These are phyloP conservation scores for Trifolium dubium DNA, from an alignment of 306 rosid genomes.

Conservation along the genomic window DNA sequence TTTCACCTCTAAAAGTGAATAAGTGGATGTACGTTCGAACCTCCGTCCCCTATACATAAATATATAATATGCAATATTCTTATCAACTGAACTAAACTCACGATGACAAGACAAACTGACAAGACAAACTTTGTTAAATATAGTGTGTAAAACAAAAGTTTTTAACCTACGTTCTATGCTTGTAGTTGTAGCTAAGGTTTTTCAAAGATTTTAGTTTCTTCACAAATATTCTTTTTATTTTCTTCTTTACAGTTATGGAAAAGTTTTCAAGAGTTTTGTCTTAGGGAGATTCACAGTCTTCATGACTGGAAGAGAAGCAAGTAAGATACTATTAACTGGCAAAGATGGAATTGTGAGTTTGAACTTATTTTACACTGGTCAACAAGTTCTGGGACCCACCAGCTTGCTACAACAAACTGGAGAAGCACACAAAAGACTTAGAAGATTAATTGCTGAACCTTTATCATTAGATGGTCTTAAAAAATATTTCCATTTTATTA, in stretches of 20 bases:
- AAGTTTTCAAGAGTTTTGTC: constrained; percentile 79
- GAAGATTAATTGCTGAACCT: constrained; percentile 81
- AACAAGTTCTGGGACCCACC: constrained; percentile 80
- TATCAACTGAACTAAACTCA: no score
- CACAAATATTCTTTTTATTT: background rate
- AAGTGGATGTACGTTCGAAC: no score
- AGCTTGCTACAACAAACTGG: constrained; percentile 84
- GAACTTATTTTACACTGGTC: constrained; percentile 77
- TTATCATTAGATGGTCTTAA: constrained; percentile 75
- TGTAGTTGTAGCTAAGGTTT: background rate
- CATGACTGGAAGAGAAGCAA: constrained; percentile 90
- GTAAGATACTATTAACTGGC: constrained; percentile 75
- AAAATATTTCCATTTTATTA: constrained; percentile 76
- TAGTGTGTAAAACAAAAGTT: no score
- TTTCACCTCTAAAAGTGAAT: no score
- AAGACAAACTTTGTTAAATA: no score
- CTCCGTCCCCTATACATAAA: no score
- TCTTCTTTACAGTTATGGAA: constrained; percentile 64
- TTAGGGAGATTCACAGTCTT: constrained; percentile 77
- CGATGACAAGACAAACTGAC: no score
- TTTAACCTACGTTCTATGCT: no score
- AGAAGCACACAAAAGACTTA: constrained; percentile 76
- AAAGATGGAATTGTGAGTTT: constrained; percentile 85
- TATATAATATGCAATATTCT: no score
- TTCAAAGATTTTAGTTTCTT: background rate